Percentiles rank a stretch among this genome's conserved stretches.
phyloP scores from a whole-genome alignment of 768 basidiomycete species.

The Daedaleopsis sinensis region DNA sequence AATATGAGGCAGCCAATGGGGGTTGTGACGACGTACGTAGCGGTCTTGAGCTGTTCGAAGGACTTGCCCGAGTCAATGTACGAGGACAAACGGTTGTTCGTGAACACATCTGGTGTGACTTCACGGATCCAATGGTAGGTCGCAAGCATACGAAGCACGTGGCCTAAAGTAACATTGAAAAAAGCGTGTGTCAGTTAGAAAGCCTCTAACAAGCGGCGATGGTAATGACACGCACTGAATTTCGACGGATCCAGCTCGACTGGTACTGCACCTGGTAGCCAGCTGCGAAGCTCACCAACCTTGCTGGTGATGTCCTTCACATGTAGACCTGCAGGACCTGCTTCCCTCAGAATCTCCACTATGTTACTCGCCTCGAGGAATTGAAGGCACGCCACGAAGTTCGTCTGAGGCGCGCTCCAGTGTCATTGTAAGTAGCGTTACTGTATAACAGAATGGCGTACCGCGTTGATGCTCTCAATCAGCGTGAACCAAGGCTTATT shows the following conservation, averaged over 20 bases:
- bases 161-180: slow-evolving; percentile 43
- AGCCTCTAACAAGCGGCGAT: slow-evolving; percentile 1
- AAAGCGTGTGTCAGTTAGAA: neutral
- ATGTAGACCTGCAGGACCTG: slow-evolving; percentile 54
- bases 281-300: slow-evolving; percentile 3
- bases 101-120: slow-evolving; percentile 66
- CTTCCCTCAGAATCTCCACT: slow-evolving; percentile 67
- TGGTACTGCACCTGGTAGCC: neutral
- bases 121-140: slow-evolving; percentile 76
- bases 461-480: slow-evolving; percentile 68
- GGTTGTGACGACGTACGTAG: slow-evolving; percentile 41
- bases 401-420: slow-evolving; percentile 47
- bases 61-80: slow-evolving; percentile 67
- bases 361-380: slow-evolving; percentile 71
- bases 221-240: slow-evolving; percentile 43
- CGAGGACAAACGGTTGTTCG: slow-evolving; percentile 67
- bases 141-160: slow-evolving; percentile 71
- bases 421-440: too few species aligned
- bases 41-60: slow-evolving; percentile 34
- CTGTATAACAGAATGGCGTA: slow-evolving; percentile 27
- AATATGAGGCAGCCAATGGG: neutral
- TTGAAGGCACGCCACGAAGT: slow-evolving; percentile 71
- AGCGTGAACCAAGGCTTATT: slow-evolving; percentile 50
- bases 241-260: slow-evolving; percentile 37
- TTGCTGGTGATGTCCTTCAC: slow-evolving; percentile 38